Base-by-base conservation (phyloP, 2,329 filamentous ascomycete species). In the Pseudocercospora eumusae region DNA sequence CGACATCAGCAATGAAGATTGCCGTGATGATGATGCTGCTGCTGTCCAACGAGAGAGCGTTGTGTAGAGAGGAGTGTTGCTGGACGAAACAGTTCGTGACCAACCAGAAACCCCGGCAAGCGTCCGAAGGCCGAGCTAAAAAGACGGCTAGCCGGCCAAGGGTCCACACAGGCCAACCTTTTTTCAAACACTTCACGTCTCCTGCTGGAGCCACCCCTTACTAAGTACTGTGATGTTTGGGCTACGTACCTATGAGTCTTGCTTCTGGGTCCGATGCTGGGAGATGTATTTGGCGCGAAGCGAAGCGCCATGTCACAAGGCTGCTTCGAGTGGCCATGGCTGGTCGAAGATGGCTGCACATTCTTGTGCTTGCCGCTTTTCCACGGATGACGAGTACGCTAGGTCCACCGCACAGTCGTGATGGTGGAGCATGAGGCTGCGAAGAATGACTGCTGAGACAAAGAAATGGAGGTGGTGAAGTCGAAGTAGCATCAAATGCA, bases 371-470 rank as follows among this genome's bases (percentile, higher is more conserved):
- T 55, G 60, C 57, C 49, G 52, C 58, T 52, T 52, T 47, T 36
- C 28, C 27, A 40, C 50, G 36, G 53, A 31, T 52, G 56, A 25
- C 45, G 50, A 44, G 31, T 31, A 31, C 50, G 54, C 59, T 40
- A 36, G 42, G 52, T 55, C 54, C 59, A 64, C 56, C 23, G 33
- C 23, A 57, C 56, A 57, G 28, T 54, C 15, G 44, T 18, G 47
- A 52, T 58, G 60, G 58, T 64, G 63, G 64, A 59, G 47, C 66
- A 62, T 56, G 61, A 62, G 66, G 66, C 63, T 65, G 63, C 53
- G 52, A 62, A 60, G 54, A 61, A 68, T 68, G 66, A 65, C 56
- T 42, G 36, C 57, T 56, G 59, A 59, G 66, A 66, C 61, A 65
- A 65, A 62, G 63, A 62, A 28, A 61, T 49, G 61, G 59, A 57